Evolutionary conservation across 345 rosid species (phyloP).

Genomic region (Syzygium jambos): DNA sequence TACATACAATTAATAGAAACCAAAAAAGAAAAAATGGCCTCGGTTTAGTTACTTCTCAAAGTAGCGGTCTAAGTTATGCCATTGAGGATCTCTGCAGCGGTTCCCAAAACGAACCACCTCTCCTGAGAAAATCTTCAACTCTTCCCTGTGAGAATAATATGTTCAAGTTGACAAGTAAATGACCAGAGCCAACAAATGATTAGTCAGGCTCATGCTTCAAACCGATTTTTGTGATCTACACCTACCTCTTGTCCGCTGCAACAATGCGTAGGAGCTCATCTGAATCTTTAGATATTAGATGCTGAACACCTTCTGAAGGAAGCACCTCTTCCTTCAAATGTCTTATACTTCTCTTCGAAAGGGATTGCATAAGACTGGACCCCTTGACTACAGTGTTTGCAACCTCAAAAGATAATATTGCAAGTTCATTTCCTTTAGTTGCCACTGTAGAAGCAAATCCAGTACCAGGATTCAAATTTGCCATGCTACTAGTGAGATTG

Average conservation of each 20-base stretch:
- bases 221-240: neutral
- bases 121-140: slow-evolving; percentile 64
- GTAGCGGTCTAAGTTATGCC: slow-evolving; percentile 90
- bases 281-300: slow-evolving; percentile 63
- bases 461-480: slow-evolving; percentile 51
- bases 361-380: slow-evolving; percentile 76
- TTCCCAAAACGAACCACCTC: slow-evolving; percentile 97
- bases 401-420: slow-evolving; percentile 81
- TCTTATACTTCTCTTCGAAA: slow-evolving; percentile 43
- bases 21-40: neutral
- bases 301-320: slow-evolving; percentile 67
- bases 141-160: slow-evolving; percentile 48
- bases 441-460: slow-evolving; percentile 68
- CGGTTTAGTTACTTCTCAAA: slow-evolving; percentile 53
- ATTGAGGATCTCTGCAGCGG: slow-evolving; percentile 87
- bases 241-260: slow-evolving; percentile 77
- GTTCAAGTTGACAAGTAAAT: neutral
- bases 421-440: slow-evolving; percentile 63
- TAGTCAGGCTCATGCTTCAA: neutral
- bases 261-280: slow-evolving; percentile 60
- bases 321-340: slow-evolving; percentile 58
- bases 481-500: slow-evolving; percentile 88
- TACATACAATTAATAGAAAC: neutral
- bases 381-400: slow-evolving; percentile 90
- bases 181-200: neutral